phyloP scores from a whole-genome alignment of 1,139 yeast genomes.

The Hyphopichia burtonii region DNA sequence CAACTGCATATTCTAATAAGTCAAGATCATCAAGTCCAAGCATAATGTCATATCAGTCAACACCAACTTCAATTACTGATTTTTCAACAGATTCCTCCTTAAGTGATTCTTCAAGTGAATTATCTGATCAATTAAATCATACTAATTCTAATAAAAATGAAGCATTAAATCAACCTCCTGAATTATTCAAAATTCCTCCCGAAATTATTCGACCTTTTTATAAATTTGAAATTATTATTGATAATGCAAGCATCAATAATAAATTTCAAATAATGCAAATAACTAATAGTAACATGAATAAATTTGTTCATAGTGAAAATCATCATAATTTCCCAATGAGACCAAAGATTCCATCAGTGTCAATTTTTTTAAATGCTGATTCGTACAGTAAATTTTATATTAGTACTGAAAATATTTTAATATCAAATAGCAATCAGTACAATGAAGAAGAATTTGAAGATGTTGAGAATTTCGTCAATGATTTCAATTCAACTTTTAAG shows the following conservation, averaged over 20 bases:
- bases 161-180: slow-evolving; percentile 39
- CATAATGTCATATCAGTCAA: slow-evolving; percentile 40
- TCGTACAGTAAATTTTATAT: slow-evolving; percentile 27
- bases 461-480: slow-evolving; percentile 4
- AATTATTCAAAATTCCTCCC: slow-evolving; percentile 43
- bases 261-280: slow-evolving; percentile 21
- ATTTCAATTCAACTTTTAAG: slow-evolving; percentile 6
- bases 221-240: slow-evolving; percentile 47
- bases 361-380: slow-evolving; percentile 35
- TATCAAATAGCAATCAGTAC: slow-evolving; percentile 5
- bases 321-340: slow-evolving; percentile 14
- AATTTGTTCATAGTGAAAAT: not conserved
- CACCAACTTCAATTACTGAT: slow-evolving; percentile 42
- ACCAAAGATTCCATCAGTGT: slow-evolving; percentile 37
- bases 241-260: slow-evolving; percentile 41
- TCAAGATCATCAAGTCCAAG: slow-evolving; percentile 48
- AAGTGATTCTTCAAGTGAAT: slow-evolving; percentile 16
- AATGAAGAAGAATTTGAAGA: slow-evolving; percentile 6
- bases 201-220: slow-evolving; percentile 46
- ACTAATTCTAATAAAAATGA: not conserved
- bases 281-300: not conserved
- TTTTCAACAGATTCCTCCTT: slow-evolving; percentile 29
- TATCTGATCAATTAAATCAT: not conserved
- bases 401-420: slow-evolving; percentile 26
- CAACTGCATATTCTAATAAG: slow-evolving; percentile 32